Evolutionary conservation across 257 asterid genomes (phyloP).

Genomic region (Capsicum chinense): DNA sequence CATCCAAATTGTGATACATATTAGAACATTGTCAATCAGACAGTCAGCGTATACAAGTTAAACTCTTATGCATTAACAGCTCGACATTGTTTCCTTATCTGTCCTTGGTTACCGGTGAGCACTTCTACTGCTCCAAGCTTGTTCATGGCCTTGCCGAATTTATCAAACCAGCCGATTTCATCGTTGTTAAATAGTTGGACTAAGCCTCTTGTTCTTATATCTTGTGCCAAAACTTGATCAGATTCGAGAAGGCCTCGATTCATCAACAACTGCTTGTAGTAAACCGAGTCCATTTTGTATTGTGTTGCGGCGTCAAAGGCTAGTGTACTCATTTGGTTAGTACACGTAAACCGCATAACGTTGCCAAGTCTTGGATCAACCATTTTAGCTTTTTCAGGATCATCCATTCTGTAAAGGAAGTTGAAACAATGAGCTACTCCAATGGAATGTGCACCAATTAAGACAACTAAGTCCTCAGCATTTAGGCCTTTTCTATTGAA

Average conservation of each 20-base stretch:
- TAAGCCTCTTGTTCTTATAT: conserved; percentile 34
- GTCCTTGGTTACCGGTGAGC: conserved; percentile 60
- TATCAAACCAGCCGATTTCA: conserved; percentile 51
- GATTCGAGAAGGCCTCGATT: conserved; percentile 58
- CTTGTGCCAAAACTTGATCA: conserved; percentile 51
- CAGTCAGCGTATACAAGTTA: not conserved
- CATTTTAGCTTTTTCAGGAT: conserved; percentile 36
- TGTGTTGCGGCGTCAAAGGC: conserved; percentile 56
- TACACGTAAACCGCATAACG: conserved; percentile 45
- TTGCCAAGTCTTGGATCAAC: conserved; percentile 43
- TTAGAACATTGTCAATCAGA: not conserved
- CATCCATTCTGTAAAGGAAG: conserved; percentile 39
- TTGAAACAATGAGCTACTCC: conserved; percentile 59
- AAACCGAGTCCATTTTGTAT: conserved; percentile 57
- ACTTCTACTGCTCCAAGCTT: conserved; percentile 54
- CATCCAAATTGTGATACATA: not conserved
- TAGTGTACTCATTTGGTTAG: conserved; percentile 28
- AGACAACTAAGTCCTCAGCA: conserved; percentile 55
- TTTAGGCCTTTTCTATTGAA: conserved; percentile 53
- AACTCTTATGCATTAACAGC: conserved; percentile 41
- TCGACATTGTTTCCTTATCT: conserved; percentile 65
- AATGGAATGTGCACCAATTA: conserved; percentile 65
- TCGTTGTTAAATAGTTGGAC: conserved; percentile 48
- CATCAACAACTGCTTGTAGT: conserved; percentile 51
- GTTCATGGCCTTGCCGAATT: conserved; percentile 42